phyloP scores from a whole-genome alignment of 352 stramenopile species.

The Globisporangium spiculum region DNA sequence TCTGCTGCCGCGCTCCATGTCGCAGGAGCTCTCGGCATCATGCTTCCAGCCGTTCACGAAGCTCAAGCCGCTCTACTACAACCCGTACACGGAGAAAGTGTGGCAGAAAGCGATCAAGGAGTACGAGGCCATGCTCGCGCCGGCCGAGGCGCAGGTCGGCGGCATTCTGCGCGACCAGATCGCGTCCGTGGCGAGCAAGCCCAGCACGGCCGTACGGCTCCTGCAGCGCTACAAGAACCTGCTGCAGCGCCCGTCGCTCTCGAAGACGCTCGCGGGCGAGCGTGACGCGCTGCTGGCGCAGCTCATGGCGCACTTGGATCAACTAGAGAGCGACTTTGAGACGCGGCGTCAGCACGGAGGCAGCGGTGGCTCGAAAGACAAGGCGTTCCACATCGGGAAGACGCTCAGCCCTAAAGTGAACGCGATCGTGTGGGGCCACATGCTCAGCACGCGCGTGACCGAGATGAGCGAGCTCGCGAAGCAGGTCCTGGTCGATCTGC shows the following conservation, averaged over 20 bases:
- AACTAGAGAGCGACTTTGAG: constrained; percentile 88
- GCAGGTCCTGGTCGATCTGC: constrained; percentile 65
- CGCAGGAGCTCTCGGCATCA: constrained; percentile 35
- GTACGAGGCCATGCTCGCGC: constrained; percentile 80
- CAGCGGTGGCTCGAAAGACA: constrained; percentile 22
- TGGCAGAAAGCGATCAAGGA: constrained; percentile 72
- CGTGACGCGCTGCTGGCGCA: constrained; percentile 87
- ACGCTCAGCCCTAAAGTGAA: constrained; percentile 84
- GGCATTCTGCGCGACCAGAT: constrained; percentile 79
- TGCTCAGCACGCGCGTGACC: constrained; percentile 54
- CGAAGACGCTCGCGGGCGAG: constrained; percentile 73
- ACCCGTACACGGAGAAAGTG: constrained; percentile 84
- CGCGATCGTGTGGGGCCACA: constrained; percentile 82
- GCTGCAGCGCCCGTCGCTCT: constrained; percentile 74
- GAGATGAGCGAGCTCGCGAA: constrained; percentile 48
- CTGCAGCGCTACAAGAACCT: constrained; percentile 86
- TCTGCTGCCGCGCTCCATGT: constrained; percentile 46
- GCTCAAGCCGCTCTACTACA: constrained; percentile 84
- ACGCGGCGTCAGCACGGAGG: constrained; percentile 29
- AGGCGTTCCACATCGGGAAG: constrained; percentile 62
- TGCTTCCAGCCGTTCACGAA: constrained; percentile 71
- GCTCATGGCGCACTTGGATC: constrained; percentile 80
- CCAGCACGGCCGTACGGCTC: constrained; percentile 68
- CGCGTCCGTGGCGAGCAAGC: constrained; percentile 48
- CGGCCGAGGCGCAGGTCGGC: constrained; percentile 82